phyloP scores from a whole-genome alignment of 495 filamentous ascomycete genomes.

The Tuber borchii region DNA sequence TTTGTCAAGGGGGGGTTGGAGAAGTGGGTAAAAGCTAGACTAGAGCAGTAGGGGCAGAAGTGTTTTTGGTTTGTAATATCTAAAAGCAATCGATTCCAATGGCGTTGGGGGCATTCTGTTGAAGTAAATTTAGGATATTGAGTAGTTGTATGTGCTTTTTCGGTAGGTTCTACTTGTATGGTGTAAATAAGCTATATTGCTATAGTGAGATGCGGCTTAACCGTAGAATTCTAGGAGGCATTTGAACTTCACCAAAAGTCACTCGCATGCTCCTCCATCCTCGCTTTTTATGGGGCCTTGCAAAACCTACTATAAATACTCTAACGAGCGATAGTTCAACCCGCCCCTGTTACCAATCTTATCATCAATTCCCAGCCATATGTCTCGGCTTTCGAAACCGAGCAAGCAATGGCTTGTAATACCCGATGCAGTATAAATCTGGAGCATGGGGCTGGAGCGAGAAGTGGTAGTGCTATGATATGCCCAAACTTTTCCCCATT shows the following conservation, averaged over 20 bases:
- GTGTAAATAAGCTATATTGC: neutral
- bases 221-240: neutral
- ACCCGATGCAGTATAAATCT: neutral
- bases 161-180: neutral
- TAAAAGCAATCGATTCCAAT: conserved; percentile 1
- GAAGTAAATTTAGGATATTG: neutral
- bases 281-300: neutral
- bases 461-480: neutral
- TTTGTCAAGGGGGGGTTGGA: conserved; percentile 74
- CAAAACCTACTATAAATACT: neutral
- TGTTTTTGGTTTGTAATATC: conserved; percentile 3
- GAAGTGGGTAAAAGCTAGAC: conserved; percentile 74
- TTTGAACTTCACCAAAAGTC: neutral
- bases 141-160: neutral
- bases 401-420: neutral
- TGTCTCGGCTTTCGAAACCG: neutral
- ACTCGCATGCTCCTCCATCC: neutral
- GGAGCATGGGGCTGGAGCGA: neutral
- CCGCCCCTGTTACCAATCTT: neutral
- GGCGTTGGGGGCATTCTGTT: neutral
- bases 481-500: neutral
- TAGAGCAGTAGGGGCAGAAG: conserved; percentile 20
- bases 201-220: neutral
- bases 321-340: neutral
- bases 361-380: neutral